These are phyloP conservation scores for Apiosordaria backusii DNA, from an alignment of 495 filamentous ascomycete species.

Conservation along the genomic window DNA sequence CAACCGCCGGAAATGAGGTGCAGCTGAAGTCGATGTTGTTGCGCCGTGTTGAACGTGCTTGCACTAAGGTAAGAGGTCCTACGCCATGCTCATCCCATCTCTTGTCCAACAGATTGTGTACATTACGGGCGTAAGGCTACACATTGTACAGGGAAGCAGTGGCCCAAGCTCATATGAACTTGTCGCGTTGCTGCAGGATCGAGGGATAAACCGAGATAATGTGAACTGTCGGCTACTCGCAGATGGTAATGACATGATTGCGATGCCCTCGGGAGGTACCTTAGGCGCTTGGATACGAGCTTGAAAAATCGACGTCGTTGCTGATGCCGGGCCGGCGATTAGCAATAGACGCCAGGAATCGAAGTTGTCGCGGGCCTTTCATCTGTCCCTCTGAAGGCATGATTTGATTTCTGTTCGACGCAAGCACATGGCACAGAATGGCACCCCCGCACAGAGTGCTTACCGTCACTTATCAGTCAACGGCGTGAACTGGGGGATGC, in stretches of 20 bases:
- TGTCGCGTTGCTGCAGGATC: slow-evolving; percentile 37
- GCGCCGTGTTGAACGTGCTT: not conserved
- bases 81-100: not conserved
- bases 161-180: slow-evolving; percentile 15
- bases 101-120: not conserved
- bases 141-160: slow-evolving; percentile 13
- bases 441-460: too few relatives aligned
- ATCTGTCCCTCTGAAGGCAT: too few relatives aligned
- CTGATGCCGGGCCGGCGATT: too few relatives aligned
- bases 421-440: not conserved
- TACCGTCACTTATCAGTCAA: too few relatives aligned
- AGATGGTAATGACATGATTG: slow-evolving; percentile 14
- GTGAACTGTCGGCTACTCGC: slow-evolving; percentile 29
- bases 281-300: too few relatives aligned
- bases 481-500: not conserved
- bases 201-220: slow-evolving; percentile 28
- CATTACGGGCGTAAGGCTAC: slow-evolving; percentile 34
- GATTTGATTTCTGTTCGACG: not conserved
- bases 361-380: too few relatives aligned
- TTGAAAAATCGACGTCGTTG: too few relatives aligned
- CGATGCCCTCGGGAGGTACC: not conserved
- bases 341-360: too few relatives aligned
- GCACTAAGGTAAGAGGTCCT: not conserved
- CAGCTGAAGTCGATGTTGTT: not conserved
- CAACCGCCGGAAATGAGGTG: not conserved